Evolutionary conservation across 352 stramenopile species (phyloP).

Genomic region (Phytophthora constricta): DNA sequence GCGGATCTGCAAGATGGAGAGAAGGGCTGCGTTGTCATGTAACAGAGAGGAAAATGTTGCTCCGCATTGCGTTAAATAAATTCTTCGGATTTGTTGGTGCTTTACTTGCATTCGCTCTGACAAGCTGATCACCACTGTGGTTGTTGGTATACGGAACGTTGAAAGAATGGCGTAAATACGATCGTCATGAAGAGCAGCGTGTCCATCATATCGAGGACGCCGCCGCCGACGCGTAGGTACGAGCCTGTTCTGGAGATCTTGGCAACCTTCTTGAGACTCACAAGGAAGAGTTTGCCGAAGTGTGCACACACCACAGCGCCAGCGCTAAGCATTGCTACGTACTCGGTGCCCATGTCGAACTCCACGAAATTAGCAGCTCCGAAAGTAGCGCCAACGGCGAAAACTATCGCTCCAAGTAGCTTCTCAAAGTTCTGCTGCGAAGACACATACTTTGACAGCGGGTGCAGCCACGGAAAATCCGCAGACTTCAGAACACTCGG

Average conservation of each 20-base stretch:
- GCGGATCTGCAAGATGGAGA: constrained; percentile 32
- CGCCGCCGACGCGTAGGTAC: constrained; percentile 59
- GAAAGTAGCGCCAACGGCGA: constrained; percentile 45
- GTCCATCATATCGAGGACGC: constrained; percentile 64
- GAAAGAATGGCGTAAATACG: constrained; percentile 61
- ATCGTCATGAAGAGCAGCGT: constrained; percentile 64
- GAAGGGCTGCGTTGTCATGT: constrained; percentile 44
- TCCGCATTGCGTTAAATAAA: constrained; percentile 30
- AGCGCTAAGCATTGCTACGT: constrained; percentile 40
- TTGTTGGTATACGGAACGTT: constrained; percentile 43
- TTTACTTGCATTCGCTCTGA: constrained; percentile 9
- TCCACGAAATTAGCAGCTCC: constrained; percentile 39
- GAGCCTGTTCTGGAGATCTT: constrained; percentile 49
- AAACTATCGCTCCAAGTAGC: constrained; percentile 50
- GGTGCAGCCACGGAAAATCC: constrained; percentile 65
- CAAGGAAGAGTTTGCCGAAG: constrained; percentile 62
- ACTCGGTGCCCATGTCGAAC: constrained; percentile 40
- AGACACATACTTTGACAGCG: constrained; percentile 52
- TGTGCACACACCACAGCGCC: constrained; percentile 52
- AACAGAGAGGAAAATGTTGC: constrained; percentile 8
- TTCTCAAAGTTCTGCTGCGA: constrained; percentile 71
- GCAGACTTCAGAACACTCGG: constrained; percentile 55
- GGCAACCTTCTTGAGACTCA: constrained; percentile 71
- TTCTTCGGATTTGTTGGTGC: constrained; percentile 14
- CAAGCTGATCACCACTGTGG: constrained; percentile 30